phyloP scores from a whole-genome alignment of 345 rosid species.

The Syzygium aromaticum region DNA sequence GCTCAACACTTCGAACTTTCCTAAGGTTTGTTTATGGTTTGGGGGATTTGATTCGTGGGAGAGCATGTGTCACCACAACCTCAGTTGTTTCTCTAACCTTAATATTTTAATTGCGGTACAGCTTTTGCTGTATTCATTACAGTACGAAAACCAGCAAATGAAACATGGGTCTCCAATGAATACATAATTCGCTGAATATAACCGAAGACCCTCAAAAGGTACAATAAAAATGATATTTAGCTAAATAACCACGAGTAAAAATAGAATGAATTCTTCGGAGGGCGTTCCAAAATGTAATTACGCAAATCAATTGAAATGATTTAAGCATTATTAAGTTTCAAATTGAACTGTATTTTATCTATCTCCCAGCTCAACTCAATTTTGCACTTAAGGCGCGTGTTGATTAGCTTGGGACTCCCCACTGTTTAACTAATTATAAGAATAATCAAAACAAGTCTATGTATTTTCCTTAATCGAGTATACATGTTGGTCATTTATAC shows the following conservation, averaged over 20 bases:
- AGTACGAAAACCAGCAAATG: not conserved
- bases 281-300: not conserved
- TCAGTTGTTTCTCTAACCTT: not conserved
- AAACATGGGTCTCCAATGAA: not conserved
- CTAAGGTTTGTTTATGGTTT: not conserved
- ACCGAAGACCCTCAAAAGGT: not conserved
- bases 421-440: not conserved
- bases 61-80: constrained; percentile 4
- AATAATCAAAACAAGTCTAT: not conserved
- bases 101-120: not conserved
- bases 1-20: not conserved
- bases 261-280: not conserved
- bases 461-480: not conserved
- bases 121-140: not conserved
- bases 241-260: not conserved
- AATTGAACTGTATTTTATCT: not conserved
- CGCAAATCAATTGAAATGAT: not conserved
- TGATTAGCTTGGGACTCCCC: not conserved
- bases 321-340: not conserved
- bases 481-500: not conserved
- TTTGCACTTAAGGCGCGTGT: not conserved
- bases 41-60: not conserved
- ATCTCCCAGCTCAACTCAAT: not conserved
- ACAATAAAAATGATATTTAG: not conserved
- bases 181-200: not conserved